Evolutionary conservation across 2,329 filamentous ascomycete species (phyloP), one percentile per base, ranked within the genome.

Genomic region (Colletotrichum ledebouriae): DNA sequence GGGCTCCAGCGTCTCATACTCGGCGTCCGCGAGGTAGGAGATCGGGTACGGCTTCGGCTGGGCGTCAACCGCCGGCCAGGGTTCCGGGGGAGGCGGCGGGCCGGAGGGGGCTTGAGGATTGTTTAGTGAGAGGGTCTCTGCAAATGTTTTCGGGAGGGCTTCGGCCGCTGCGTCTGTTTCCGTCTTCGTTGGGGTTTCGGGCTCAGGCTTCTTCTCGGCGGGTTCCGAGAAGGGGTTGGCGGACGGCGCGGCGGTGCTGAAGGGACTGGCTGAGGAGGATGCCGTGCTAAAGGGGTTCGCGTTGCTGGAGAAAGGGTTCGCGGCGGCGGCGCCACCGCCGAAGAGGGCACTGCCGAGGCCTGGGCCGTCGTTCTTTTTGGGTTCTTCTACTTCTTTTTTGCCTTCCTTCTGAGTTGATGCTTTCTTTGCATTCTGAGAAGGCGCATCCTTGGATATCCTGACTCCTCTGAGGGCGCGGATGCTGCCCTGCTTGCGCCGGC

Each of bases 1-100:
- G 74, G 72, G 89, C 70, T 93, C 93, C 29, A 98, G 87, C 4
- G 92, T 92, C 79, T 99, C 96, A 80, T 93, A 97, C 75, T 97
- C 95, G 59, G 95, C 95, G 73, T 98, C 96, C 58, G 91, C 85
- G 50, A 95, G 89, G 82, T 94, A 93, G 76, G 91, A 92, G 34
- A 87, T 82, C 0, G 93, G 91, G 79, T 94, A 98, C 0, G 94
- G 84, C 1, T 83, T 70, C 0, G 93, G 92, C 72, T 92, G 90
- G 0, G 85, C 80, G 2, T 88, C 84, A 44, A 84, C 80, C 12
- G 85, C 76, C 0, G 95, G 95, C 94, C 94, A 98, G 9, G 93
- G 91, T 72, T 94, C 88, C 1, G 86, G 81, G 0, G 87, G 83
- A 0, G 79, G 73, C 0, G 77, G 74, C 39, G 78, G 74, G 3